Evolutionary conservation across 2,329 filamentous ascomycete genomes (phyloP), one percentile per base, ranked within the genome.

Genomic region (Verticillium albo-atrum): DNA sequence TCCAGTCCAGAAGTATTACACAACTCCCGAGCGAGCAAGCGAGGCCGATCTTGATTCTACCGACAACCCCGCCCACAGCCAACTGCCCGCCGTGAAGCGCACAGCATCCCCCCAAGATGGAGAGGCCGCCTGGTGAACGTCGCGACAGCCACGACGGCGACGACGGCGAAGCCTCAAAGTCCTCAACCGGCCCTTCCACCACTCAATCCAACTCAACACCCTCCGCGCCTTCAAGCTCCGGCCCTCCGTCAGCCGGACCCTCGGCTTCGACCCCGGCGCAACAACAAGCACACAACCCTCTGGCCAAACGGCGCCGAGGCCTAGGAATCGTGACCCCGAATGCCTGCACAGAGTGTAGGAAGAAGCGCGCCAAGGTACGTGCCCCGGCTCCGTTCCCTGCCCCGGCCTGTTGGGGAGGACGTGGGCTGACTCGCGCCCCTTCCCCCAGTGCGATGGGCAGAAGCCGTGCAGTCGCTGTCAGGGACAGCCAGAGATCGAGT

Each of bases 291-390:
- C 59, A 65, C 30, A 60, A 67, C 32, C 70, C 75, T 58, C 67
- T 73, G 23, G 80, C 80, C 3, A 86, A 85, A 68, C 75, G 83
- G 17, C 76, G 80, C 54, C 77, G 83, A 54, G 83, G 83, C 2
- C 67, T 83, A 4, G 83, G 83, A 20, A 72, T 85, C 1, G 82
- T 86, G 14, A 86, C 83, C 4, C 81, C 82, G 50, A 86, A 85
- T 70, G 83, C 83, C 26, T 86, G 83, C 68, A 85, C 81, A 20
- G 83, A 86, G 67, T 86, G 83, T 66, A 79, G 83, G 58, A 86
- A 85, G 73, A 86, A 85, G 71, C 82, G 83, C 60, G 82, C 83
- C 65, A 86, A 86, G 78, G 82, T 84, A 73, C 51, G 27, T 53
- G 51, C 27, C 51, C 25, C 25, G 4, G 25, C 47, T 20, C 47